Evolutionary conservation across 768 basidiomycete genomes (phyloP).

Genomic region (Fomitopsis pulvina): DNA sequence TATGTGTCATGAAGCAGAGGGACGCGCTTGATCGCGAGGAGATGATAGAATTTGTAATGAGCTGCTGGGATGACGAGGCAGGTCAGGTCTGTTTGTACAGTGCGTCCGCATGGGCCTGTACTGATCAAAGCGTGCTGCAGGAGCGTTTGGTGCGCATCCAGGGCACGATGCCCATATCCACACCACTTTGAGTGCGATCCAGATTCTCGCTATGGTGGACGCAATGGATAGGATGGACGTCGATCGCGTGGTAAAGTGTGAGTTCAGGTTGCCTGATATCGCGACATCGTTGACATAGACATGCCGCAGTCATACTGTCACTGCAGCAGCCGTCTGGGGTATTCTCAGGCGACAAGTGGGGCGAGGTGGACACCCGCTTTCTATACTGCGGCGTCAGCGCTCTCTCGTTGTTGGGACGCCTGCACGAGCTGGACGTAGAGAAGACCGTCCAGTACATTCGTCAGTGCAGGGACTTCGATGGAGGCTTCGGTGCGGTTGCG

Average conservation of each 20-base stretch:
- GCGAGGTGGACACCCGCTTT: conserved; percentile 93
- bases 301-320: conserved; percentile 55
- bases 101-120: background rate
- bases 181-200: conserved; percentile 88
- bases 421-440: conserved; percentile 61
- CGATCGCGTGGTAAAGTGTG: conserved; percentile 70
- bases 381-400: conserved; percentile 81
- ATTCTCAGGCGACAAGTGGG: conserved; percentile 86
- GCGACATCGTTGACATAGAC: background rate
- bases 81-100: conserved; percentile 37
- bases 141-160: conserved; percentile 89
- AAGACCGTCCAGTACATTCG: conserved; percentile 66
- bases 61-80: conserved; percentile 91
- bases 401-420: conserved; percentile 71
- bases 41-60: conserved; percentile 85
- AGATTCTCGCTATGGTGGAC: conserved; percentile 83
- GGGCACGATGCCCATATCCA: conserved; percentile 88
- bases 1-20: conserved; percentile 70
- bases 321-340: conserved; percentile 83
- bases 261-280: conserved; percentile 19
- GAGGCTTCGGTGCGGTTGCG: conserved; percentile 78
- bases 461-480: conserved; percentile 88
- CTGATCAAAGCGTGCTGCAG: conserved; percentile 31
- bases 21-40: conserved; percentile 80
- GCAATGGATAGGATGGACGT: conserved; percentile 67